Conservation (phyloP, 78 protist genomes). For the Dictyostelium firmibasis region DNA sequence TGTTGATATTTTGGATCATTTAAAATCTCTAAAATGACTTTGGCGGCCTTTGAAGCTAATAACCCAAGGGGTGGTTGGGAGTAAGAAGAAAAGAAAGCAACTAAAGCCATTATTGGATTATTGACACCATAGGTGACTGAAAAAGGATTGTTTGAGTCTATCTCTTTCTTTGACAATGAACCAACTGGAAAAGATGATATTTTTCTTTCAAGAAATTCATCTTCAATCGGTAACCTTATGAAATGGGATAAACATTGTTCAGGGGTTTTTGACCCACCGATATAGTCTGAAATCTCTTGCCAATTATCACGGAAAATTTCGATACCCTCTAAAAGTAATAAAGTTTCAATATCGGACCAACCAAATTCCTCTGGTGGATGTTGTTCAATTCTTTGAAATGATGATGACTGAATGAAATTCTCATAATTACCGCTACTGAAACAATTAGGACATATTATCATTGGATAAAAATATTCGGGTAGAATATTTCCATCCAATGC, state of each 20-base stretch:
- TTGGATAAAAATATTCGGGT: neutral
- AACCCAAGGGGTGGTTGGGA: neutral
- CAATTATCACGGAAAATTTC: constrained; percentile 79
- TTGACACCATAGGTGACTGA: neutral
- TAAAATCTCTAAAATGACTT: constrained; percentile 34
- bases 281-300: constrained; percentile 78
- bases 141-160: constrained; percentile 16
- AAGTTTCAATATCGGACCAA: constrained; percentile 87
- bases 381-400: constrained; percentile 40
- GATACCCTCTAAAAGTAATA: constrained; percentile 72
- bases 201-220: constrained; percentile 77
- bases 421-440: constrained; percentile 40
- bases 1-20: constrained; percentile 22
- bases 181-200: neutral
- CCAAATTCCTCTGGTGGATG: neutral
- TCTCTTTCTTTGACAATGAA: constrained; percentile 48
- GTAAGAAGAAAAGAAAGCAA: constrained; percentile 13
- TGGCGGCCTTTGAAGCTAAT: constrained; percentile 44
- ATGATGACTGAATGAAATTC: neutral
- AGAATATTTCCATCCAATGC: neutral
- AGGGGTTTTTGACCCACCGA: constrained; percentile 78
- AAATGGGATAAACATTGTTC: constrained; percentile 87
- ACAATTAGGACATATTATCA: constrained; percentile 30
- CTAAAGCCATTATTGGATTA: constrained; percentile 27
- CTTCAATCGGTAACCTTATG: constrained; percentile 85